Evolutionary conservation across 768 basidiomycete species (phyloP), one percentile per base, ranked within the genome.

Genomic region (Pulveroboletus sp.): DNA sequence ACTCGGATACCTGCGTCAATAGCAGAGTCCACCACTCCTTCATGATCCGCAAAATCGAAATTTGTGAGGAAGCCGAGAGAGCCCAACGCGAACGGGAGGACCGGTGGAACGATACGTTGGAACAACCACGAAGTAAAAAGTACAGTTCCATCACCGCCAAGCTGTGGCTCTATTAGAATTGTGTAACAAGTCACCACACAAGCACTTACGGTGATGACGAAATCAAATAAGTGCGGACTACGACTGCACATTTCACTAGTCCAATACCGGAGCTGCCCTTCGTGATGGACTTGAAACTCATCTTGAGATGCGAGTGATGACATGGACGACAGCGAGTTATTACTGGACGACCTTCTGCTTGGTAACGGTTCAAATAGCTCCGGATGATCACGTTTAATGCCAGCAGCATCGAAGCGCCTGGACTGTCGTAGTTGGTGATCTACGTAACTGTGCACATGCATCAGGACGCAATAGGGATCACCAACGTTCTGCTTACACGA

Each of bases 61-160:
- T 93, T 96, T 38, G 93, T 98, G 47, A 94, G 86, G 72, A 99
- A 99, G 41, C 96, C 95, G 24, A 99, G 81, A 5, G 95, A 97
- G 39, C 96, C 96, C 26, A 99, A 79, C 2, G 96, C 94, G 67
- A 99, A 99, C 1, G 96, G 85, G 13, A 99, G 84, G 33, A 98
- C 93, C 11, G 96, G 96, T n/a, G 96, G 96, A 14, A 98, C 96
- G 61, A 99, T 92, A 46, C 85, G 84, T 67, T 99, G 96, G 75
- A 99, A 99, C 30, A 99, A 76, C 96, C 96, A 98, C 4, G 96
- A 98, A 6, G 96, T 96, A 73, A 97, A 99, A 14, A 99, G 80
- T 3, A 98, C 94, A 0, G 96, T 99, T 13, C 96, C 96, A 65
- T 99, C 96, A 9, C 96, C 96, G 41, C 96, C 96, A 54, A 98